These are phyloP conservation scores for Diplotaxis tenuifolia DNA, from an alignment of 345 rosid species.

Conservation along the genomic window DNA sequence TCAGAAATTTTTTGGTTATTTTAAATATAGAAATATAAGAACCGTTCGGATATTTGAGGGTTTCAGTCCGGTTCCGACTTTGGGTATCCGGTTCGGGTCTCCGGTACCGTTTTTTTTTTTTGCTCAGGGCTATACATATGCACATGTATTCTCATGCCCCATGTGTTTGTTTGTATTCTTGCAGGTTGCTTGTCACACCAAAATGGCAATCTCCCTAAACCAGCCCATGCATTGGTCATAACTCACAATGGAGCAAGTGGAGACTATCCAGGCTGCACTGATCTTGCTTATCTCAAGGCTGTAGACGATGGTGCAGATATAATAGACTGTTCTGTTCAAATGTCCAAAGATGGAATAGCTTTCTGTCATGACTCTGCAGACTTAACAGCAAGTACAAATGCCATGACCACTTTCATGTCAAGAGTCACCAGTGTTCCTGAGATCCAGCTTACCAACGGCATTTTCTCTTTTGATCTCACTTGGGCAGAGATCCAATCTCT, in stretches of 20 bases:
- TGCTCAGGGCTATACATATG: too few species aligned
- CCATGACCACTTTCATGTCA: slow-evolving; percentile 54
- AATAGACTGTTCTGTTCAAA: slow-evolving; percentile 79
- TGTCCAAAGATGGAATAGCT: slow-evolving; percentile 79
- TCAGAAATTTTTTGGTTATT: too few species aligned
- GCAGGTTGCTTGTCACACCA: slow-evolving; percentile 65
- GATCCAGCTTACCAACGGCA: slow-evolving; percentile 59
- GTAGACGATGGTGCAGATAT: slow-evolving; percentile 70
- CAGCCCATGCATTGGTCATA: slow-evolving; percentile 53
- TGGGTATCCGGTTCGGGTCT: too few species aligned
- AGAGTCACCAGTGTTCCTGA: slow-evolving; percentile 55
- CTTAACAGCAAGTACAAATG: slow-evolving; percentile 58
- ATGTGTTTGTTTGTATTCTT: background rate
- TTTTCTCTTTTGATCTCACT: slow-evolving; percentile 82
- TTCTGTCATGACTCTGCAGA: slow-evolving; percentile 73
- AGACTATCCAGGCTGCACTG: slow-evolving; percentile 72
- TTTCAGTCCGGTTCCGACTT: too few species aligned
- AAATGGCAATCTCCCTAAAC: slow-evolving; percentile 29
- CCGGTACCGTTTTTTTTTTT: too few species aligned
- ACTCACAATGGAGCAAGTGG: slow-evolving; percentile 92
- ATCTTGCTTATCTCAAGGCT: slow-evolving; percentile 79
- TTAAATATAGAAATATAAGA: too few species aligned
- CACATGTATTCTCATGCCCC: background rate
- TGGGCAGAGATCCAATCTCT: slow-evolving; percentile 83
- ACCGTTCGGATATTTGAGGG: too few species aligned